Base-by-base conservation (phyloP, 345 rosid genomes). In the Euphorbia tirucalli region DNA sequence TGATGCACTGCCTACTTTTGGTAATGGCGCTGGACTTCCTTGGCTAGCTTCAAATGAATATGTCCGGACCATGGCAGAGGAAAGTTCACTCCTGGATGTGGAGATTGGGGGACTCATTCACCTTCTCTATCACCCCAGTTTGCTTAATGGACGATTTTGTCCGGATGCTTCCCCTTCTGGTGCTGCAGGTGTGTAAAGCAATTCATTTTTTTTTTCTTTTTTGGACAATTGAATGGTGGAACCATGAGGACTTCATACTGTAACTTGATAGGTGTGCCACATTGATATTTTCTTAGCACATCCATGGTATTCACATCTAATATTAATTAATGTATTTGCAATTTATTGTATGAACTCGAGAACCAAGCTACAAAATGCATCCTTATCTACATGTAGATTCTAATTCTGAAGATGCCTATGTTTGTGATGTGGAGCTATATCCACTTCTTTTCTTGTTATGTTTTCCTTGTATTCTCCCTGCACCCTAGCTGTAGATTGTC, bases 81-180 rank as follows among this genome's bases (percentile, higher is more conserved):
- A 93, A 81, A 88, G 92, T 81, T 85, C 84, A 68, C 81, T 89
- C 71, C 79, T 96, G 79, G 98, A 96, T 86, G 87, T 90, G 41
- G 99, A 93, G 79, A 87, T 93, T 84, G 98, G 92, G 68, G 96
- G 89, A 71, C 87, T 66, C 81, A 79, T 86, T 67, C 98, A 96
- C 82, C 89, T 96, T 74, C 90, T 96, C 46, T 96, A 93, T 82
- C 97, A 96, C 74, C 99, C 99, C 55, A 80, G 82, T 75, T 79
- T 93, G 74, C 90, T 93, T 31, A 89, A 79, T 82, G 99, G 99
- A 68, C 88, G 99, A 59, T 96, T 87, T 77, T 96, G 99, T 87
- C 97, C 97, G 52, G 99, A 96, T 84, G 96, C 92, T 82, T 93
- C 99, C 61, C 94, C 93, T 69, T 80, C 86, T 68, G 97, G 99